A percentile compares a stretch with the other conserved stretches of the same genome.
Conservation (phyloP, 2,329 filamentous ascomycete genomes). For the Mycosphaerella arachidis region DNA sequence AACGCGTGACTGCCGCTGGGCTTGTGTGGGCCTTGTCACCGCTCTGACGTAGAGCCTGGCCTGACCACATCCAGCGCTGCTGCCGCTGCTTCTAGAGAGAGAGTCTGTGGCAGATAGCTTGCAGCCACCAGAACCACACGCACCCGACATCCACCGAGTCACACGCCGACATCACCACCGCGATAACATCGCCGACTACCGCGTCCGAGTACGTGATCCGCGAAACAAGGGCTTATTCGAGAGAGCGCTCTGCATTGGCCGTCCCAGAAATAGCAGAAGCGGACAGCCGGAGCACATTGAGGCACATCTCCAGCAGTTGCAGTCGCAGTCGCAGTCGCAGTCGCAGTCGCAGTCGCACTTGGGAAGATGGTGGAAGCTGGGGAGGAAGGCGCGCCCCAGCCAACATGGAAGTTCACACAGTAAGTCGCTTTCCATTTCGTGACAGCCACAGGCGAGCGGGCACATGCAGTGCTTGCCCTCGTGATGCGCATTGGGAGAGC, state of each 20-base stretch:
- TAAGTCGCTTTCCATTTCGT: conserved; percentile 48
- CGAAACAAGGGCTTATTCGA: not conserved
- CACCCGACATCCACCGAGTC: conserved; percentile 3
- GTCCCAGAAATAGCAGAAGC: not conserved
- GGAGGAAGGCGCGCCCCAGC: conserved; percentile 67
- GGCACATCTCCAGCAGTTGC: not conserved
- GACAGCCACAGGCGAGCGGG: not conserved
- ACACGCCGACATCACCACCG: not conserved
- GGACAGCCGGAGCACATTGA: not conserved
- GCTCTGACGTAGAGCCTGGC: not conserved
- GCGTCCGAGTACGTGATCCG: not conserved
- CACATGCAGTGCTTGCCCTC: not conserved
- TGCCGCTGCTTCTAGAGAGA: not conserved
- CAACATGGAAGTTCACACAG: conserved; percentile 99
- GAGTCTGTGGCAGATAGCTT: not conserved
- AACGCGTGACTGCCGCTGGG: not conserved
- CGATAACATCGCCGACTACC: not conserved
- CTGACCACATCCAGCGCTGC: not conserved
- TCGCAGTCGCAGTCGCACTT: not conserved
- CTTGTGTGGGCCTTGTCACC: not conserved
- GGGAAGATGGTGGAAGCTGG: conserved; percentile 92
- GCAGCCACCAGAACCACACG: not conserved
- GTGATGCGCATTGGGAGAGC: not conserved
- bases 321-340: conserved; percentile 1
- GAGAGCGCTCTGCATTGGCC: not conserved